Evolutionary conservation across 108 stramenopile genomes (phyloP).

Genomic region (Phaeodactylum tricornutum): DNA sequence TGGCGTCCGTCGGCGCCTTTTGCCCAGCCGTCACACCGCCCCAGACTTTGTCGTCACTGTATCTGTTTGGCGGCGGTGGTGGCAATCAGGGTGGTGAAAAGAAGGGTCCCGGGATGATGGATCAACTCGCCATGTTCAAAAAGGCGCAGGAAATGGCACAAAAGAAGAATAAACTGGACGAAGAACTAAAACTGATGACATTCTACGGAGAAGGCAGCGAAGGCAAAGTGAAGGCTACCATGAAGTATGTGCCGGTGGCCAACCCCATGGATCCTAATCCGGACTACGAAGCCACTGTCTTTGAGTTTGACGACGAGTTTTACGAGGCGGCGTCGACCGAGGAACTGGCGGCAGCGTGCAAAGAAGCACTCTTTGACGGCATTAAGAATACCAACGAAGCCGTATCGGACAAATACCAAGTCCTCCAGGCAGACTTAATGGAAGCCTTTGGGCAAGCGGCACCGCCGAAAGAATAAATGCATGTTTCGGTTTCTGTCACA

Average conservation of each 20-base stretch:
- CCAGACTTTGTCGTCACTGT: background rate
- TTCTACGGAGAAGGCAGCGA: constrained; percentile 47
- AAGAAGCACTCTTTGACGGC: constrained; percentile 58
- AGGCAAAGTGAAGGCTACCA: constrained; percentile 53
- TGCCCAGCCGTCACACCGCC: background rate
- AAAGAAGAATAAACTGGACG: constrained; percentile 65
- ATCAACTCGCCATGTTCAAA: constrained; percentile 86
- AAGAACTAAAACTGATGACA: constrained; percentile 42
- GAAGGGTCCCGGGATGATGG: constrained; percentile 73
- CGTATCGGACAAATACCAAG: constrained; percentile 57
- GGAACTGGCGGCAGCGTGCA: constrained; percentile 42
- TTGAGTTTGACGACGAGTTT: constrained; percentile 74
- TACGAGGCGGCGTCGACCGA: constrained; percentile 46
- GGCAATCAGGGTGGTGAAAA: constrained; percentile 27
- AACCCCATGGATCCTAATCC: constrained; percentile 80
- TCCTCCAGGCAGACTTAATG: constrained; percentile 51
- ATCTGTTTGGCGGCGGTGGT: constrained; percentile 16
- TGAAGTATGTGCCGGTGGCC: constrained; percentile 61
- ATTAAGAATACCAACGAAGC: constrained; percentile 40
- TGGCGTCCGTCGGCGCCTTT: background rate
- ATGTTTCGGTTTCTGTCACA: background rate
- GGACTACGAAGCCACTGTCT: constrained; percentile 45
- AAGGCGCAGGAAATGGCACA: constrained; percentile 79
- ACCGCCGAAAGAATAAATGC: no score
- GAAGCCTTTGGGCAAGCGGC: background rate